These are phyloP conservation scores for Phytophthora meadii DNA, from an alignment of 352 stramenopile species.

Conservation along the genomic window DNA sequence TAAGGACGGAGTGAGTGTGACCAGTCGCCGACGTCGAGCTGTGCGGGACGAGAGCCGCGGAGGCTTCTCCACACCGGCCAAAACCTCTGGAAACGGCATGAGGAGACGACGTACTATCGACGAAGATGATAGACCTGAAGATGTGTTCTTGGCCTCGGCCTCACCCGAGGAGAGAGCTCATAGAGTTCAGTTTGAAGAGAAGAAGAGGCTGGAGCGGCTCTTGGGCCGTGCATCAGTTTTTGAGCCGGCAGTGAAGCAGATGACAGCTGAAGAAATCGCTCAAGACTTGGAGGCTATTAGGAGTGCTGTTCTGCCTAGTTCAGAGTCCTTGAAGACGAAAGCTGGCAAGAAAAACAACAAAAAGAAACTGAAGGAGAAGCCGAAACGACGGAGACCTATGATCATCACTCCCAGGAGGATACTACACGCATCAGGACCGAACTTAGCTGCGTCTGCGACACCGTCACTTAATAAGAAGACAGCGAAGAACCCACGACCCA, in stretches of 20 bases:
- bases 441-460: constrained; percentile 24
- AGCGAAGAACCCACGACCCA: constrained; percentile 15
- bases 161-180: constrained; percentile 43
- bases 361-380: constrained; percentile 27
- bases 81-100: constrained; percentile 22
- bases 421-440: constrained; percentile 20
- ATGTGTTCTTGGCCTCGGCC: constrained; percentile 32
- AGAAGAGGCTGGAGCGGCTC: constrained; percentile 60
- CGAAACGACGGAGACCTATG: constrained; percentile 32
- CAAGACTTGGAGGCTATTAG: constrained; percentile 53
- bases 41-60: constrained; percentile 29
- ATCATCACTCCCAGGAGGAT: constrained; percentile 30
- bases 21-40: constrained; percentile 56
- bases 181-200: constrained; percentile 53
- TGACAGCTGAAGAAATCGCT: constrained; percentile 38
- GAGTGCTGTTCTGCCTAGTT: constrained; percentile 17
- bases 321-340: constrained; percentile 2
- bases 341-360: constrained; percentile 22
- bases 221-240: constrained; percentile 64
- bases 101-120: constrained; percentile 29
- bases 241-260: constrained; percentile 44
- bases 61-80: constrained; percentile 23
- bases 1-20: constrained; percentile 72
- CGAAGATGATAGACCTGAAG: constrained; percentile 26
- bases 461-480: neutral